A percentile compares a stretch with the other conserved stretches of the same genome.
phyloP scores from a whole-genome alignment of 2,329 filamentous ascomycete genomes.

The Pseudopyrenochaeta lycopersici region DNA sequence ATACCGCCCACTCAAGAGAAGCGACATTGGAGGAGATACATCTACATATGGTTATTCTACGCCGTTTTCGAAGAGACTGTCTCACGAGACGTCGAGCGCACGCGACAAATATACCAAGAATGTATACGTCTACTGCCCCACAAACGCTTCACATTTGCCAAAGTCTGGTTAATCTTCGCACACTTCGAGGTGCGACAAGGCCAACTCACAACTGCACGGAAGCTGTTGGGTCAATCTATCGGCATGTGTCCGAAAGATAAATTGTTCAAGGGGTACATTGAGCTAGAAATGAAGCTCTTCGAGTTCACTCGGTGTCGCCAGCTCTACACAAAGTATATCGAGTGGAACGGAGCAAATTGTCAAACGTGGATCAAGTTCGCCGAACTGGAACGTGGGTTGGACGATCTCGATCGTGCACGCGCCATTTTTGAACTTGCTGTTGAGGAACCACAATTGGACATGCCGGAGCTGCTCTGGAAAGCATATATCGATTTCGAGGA shows the following conservation, averaged over 20 bases:
- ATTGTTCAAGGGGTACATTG: slow-evolving; percentile 91
- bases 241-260: slow-evolving; percentile 97
- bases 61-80: slow-evolving; percentile 94
- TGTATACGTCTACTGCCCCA: slow-evolving; percentile 90
- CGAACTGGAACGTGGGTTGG: slow-evolving; percentile 88
- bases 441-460: slow-evolving; percentile 83
- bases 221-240: slow-evolving; percentile 87
- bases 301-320: slow-evolving; percentile 92
- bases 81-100: slow-evolving; percentile 78
- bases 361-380: slow-evolving; percentile 97
- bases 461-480: slow-evolving; percentile 98
- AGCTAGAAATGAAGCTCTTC: slow-evolving; percentile 90
- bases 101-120: slow-evolving; percentile 89
- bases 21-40: slow-evolving; percentile 95
- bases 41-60: slow-evolving; percentile 98
- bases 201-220: slow-evolving; percentile 80
- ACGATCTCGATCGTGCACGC: slow-evolving; percentile 86
- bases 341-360: slow-evolving; percentile 89
- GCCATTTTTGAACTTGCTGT: slow-evolving; percentile 94
- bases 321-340: slow-evolving; percentile 91
- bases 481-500: slow-evolving; percentile 99
- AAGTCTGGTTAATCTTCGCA: slow-evolving; percentile 92
- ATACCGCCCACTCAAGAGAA: slow-evolving; percentile 96
- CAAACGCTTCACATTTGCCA: slow-evolving; percentile 97
- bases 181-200: slow-evolving; percentile 92